A percentile compares a stretch with the other conserved stretches of the same genome.
Evolutionary conservation across 176 grass and related monocot species (phyloP).

Genomic region (Poa annua): DNA sequence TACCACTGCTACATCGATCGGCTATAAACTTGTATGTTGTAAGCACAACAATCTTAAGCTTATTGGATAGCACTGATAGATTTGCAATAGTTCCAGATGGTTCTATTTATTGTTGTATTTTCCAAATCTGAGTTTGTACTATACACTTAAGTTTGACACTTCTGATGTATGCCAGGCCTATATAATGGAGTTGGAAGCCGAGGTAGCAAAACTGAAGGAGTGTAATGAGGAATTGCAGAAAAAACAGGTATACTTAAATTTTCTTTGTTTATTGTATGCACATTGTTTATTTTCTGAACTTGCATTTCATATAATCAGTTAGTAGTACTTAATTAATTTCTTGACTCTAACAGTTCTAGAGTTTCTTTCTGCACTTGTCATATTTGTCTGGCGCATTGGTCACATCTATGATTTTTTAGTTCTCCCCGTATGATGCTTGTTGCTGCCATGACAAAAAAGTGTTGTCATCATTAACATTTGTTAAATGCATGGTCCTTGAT

Average conservation of each 20-base stretch:
- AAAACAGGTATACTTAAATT: conserved; percentile 71
- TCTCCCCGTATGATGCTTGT: conserved; percentile 19
- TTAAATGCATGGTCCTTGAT: background rate
- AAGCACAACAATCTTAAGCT: background rate
- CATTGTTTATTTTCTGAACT: background rate
- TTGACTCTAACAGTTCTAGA: conserved; percentile 16
- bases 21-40: conserved; percentile 8
- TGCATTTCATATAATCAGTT: conserved; percentile 21
- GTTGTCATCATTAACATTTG: conserved; percentile 1
- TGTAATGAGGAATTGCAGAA: conserved; percentile 73
- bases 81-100: background rate
- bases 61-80: background rate
- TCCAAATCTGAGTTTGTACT: background rate
- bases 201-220: conserved; percentile 87
- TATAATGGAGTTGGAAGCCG: conserved; percentile 89
- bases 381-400: conserved; percentile 19
- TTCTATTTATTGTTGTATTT: background rate
- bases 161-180: conserved; percentile 59
- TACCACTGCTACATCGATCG: background rate
- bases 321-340: background rate
- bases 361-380: background rate
- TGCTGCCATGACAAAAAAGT: conserved; percentile 26
- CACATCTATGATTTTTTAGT: background rate
- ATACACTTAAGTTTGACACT: background rate
- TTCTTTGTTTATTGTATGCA: conserved; percentile 2